Percentiles rank a stretch among this genome's conserved stretches.
Evolutionary conservation across 176 grass and related monocot species (phyloP).

Genomic region (Neostapfia colusana): DNA sequence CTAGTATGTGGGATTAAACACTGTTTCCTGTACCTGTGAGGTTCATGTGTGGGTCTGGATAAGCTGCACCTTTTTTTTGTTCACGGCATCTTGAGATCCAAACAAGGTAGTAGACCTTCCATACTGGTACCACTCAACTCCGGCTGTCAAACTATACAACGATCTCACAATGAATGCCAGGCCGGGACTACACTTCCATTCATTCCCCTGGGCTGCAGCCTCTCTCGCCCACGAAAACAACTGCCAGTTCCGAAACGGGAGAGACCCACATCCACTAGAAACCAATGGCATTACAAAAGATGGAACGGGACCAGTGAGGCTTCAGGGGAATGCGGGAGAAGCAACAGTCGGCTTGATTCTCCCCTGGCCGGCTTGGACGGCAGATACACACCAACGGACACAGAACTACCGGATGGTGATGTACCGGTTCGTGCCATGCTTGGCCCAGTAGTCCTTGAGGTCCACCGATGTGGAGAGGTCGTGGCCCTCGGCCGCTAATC

Average conservation of each 20-base stretch:
- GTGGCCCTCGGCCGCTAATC: conserved; percentile 77
- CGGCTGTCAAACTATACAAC: conserved; percentile 45
- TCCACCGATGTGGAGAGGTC: conserved; percentile 72
- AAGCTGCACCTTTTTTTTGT: not conserved
- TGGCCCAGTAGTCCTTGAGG: conserved; percentile 93
- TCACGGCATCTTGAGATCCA: not conserved
- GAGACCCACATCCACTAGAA: conserved; percentile 34
- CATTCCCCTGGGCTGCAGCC: conserved; percentile 7
- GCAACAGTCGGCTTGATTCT: not conserved
- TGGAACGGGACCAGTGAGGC: not conserved
- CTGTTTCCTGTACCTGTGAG: not conserved
- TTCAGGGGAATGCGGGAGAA: conserved; percentile 37
- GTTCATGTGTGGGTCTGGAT: not conserved
- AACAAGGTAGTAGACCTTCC: not conserved
- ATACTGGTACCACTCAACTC: conserved; percentile 2
- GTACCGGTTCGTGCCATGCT: conserved; percentile 85
- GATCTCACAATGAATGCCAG: conserved; percentile 22
- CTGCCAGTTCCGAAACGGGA: conserved; percentile 15
- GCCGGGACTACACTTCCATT: conserved; percentile 25
- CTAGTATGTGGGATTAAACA: too few species aligned
- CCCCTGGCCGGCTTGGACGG: conserved; percentile 32
- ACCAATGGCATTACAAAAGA: conserved; percentile 28
- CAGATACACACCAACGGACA: not conserved
- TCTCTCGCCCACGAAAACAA: conserved; percentile 9
- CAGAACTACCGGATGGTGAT: conserved; percentile 78